phyloP scores from a whole-genome alignment of 2,329 filamentous ascomycete genomes.

The Clarireedia hainanense region DNA sequence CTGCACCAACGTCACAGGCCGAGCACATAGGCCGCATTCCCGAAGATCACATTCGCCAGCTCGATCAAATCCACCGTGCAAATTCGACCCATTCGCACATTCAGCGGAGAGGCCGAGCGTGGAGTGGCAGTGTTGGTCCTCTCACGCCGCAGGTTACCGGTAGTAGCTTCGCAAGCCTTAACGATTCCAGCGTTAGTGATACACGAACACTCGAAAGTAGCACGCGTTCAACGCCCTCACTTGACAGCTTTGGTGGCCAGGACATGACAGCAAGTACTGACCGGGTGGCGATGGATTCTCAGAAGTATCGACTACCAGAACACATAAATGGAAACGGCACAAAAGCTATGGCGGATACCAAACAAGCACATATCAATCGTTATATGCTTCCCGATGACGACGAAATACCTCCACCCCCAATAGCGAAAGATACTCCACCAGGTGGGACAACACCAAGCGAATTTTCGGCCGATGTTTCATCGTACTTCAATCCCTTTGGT shows the following conservation, averaged over 20 bases:
- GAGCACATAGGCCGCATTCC: slow-evolving; percentile 59
- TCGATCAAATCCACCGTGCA: slow-evolving; percentile 60
- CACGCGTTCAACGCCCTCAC: slow-evolving; percentile 20
- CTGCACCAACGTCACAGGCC: slow-evolving; percentile 22
- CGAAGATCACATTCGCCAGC: slow-evolving; percentile 59
- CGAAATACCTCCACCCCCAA: slow-evolving; percentile 32
- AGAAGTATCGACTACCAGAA: slow-evolving; percentile 69
- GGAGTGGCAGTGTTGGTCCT: slow-evolving; percentile 53
- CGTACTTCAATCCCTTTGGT: slow-evolving; percentile 59
- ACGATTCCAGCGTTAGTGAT: slow-evolving; percentile 20
- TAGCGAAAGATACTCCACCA: slow-evolving; percentile 44
- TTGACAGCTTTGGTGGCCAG: slow-evolving; percentile 20
- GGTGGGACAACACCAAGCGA: slow-evolving; percentile 31
- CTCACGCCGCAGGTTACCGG: slow-evolving; percentile 26
- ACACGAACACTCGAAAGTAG: slow-evolving; percentile 20
- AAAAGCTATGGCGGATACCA: slow-evolving; percentile 51
- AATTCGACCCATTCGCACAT: slow-evolving; percentile 43
- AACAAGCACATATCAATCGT: slow-evolving; percentile 49
- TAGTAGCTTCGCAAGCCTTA: slow-evolving; percentile 17
- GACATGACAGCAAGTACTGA: slow-evolving; percentile 27
- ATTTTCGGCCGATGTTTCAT: slow-evolving; percentile 23
- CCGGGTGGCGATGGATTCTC: slow-evolving; percentile 57
- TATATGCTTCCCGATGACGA: slow-evolving; percentile 32
- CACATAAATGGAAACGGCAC: slow-evolving; percentile 60
- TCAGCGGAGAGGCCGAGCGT: slow-evolving; percentile 61